Evolutionary conservation across 306 rosid genomes (phyloP).

Genomic region (Vicia sativa): DNA sequence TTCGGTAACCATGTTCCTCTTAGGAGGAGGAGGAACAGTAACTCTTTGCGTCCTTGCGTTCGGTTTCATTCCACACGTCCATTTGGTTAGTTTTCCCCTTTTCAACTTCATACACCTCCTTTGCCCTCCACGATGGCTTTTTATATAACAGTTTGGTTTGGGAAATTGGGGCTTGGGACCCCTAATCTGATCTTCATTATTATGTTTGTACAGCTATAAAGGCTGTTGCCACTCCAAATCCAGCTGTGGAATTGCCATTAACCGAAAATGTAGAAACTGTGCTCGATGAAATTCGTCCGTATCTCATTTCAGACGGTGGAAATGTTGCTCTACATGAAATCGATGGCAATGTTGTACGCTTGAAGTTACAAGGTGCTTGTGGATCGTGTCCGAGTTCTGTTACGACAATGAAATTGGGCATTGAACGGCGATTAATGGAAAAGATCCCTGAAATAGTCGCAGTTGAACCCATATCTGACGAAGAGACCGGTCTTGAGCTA

Average conservation of each 20-base stretch:
- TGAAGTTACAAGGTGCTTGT: conserved; percentile 98
- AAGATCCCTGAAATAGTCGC: conserved; percentile 94
- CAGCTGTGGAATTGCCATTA: conserved; percentile 78
- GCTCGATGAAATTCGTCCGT: conserved; percentile 83
- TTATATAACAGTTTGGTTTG: neutral
- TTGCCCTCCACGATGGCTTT: neutral
- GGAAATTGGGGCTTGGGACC: neutral
- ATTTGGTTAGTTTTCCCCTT: conserved; percentile 40
- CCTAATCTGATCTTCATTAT: conserved; percentile 24
- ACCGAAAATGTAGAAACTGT: conserved; percentile 82
- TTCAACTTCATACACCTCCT: no score
- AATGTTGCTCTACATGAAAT: conserved; percentile 91
- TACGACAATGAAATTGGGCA: conserved; percentile 94
- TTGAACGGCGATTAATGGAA: conserved; percentile 92
- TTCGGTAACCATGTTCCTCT: conserved; percentile 40
- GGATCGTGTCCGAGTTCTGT: conserved; percentile 97
- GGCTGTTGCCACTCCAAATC: conserved; percentile 77
- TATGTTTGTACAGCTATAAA: conserved; percentile 55
- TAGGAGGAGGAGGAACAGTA: conserved; percentile 23
- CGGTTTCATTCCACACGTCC: conserved; percentile 45
- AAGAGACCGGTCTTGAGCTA: conserved; percentile 85
- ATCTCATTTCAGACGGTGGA: conserved; percentile 88
- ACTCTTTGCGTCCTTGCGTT: conserved; percentile 36
- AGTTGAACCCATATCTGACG: conserved; percentile 83
- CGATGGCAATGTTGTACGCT: conserved; percentile 84